A percentile compares a stretch with the other conserved stretches of the same genome.
Evolutionary conservation across 805 yeast species (phyloP).

Genomic region (Wickerhamiella vanderwaltii): DNA sequence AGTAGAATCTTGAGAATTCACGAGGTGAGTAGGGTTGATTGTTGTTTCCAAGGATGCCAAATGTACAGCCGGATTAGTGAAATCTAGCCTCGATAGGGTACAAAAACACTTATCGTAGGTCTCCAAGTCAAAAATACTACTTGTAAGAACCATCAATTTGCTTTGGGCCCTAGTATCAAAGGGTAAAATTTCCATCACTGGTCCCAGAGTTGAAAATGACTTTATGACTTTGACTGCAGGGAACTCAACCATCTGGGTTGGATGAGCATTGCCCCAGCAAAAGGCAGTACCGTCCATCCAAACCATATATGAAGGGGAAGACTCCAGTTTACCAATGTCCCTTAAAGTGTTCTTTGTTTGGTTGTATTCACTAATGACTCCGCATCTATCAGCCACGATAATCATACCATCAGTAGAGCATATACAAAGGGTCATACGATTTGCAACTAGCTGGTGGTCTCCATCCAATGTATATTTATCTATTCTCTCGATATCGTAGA

Average conservation of each 20-base stretch:
- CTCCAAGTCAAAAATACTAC: constrained; percentile 3
- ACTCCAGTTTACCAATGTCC: neutral
- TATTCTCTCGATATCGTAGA: neutral
- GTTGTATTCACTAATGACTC: neutral
- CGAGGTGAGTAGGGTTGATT: neutral
- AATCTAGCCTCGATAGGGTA: constrained; percentile 3
- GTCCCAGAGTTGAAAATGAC: constrained; percentile 1
- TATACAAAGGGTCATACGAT: neutral
- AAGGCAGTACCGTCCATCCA: neutral
- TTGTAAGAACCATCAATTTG: neutral
- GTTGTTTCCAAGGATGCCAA: neutral
- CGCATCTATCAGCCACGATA: neutral
- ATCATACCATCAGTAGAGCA: neutral
- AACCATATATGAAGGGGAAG: neutral
- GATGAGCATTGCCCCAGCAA: neutral
- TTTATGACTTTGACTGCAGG: neutral
- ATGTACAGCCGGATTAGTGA: neutral
- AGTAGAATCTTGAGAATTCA: neutral
- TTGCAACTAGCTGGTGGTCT: neutral
- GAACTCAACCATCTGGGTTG: neutral
- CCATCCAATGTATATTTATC: neutral
- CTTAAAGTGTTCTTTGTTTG: neutral
- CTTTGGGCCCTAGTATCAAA: neutral
- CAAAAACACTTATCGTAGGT: constrained; percentile 3
- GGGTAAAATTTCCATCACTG: constrained; percentile 1